phyloP scores from a whole-genome alignment of 495 filamentous ascomycete species.

The Penicillium verhagenii region DNA sequence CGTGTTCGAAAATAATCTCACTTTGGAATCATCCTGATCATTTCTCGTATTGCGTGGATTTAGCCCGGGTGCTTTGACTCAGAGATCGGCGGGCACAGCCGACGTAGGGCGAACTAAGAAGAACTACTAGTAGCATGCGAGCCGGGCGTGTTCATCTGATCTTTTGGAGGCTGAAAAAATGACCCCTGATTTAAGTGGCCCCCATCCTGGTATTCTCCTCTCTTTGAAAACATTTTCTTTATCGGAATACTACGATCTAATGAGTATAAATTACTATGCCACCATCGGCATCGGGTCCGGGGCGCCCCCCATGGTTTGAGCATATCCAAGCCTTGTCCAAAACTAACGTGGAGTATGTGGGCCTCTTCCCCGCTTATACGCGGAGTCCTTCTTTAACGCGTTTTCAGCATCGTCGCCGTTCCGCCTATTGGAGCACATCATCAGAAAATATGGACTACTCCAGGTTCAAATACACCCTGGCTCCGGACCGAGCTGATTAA shows the following conservation, averaged over 20 bases:
- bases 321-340: constrained; percentile 11
- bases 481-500: constrained; percentile 24
- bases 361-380: constrained; percentile 1
- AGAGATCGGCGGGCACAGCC: constrained; percentile 18
- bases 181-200: constrained; percentile 12
- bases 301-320: constrained; percentile 18
- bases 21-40: too few relatives aligned
- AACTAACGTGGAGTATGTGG: constrained; percentile 42
- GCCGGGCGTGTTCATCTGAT: constrained; percentile 21
- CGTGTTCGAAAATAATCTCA: constrained; percentile 7
- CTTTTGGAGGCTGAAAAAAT: constrained; percentile 26
- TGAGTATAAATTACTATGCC: constrained; percentile 9
- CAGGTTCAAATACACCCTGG: constrained; percentile 23
- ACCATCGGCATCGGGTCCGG: constrained; percentile 3
- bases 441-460: constrained; percentile 33
- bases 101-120: constrained; percentile 11
- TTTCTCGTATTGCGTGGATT: neutral
- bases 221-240: neutral
- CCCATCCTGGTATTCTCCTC: neutral
- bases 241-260: neutral
- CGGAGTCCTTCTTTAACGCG: constrained; percentile 2
- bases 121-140: too few relatives aligned
- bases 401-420: constrained; percentile 40
- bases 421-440: constrained; percentile 46
- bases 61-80: constrained; percentile 19